phyloP scores from a whole-genome alignment of 768 basidiomycete genomes.

The Mycena maculata region DNA sequence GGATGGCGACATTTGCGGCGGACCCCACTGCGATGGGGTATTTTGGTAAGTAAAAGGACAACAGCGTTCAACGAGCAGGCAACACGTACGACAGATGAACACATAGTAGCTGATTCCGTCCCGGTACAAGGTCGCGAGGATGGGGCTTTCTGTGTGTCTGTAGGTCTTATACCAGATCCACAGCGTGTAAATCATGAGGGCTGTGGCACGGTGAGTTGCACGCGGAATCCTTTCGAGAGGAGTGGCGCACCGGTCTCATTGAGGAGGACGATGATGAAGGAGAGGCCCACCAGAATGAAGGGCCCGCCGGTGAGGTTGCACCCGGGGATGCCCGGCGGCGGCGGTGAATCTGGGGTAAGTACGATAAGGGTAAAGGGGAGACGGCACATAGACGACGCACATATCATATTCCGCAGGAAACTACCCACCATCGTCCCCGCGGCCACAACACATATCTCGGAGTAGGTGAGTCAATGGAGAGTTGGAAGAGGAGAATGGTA shows the following conservation, averaged over 20 bases:
- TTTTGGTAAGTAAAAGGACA: not conserved
- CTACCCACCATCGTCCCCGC: too few species aligned
- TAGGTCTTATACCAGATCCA: constrained; percentile 11
- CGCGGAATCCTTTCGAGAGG: not conserved
- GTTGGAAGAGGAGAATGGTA: not conserved
- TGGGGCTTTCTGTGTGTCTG: not conserved
- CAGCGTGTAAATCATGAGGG: constrained; percentile 23
- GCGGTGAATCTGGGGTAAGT: not conserved
- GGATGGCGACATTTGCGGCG: constrained; percentile 9
- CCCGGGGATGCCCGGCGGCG: constrained; percentile 2
- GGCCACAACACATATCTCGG: too few species aligned
- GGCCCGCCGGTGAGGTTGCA: constrained; percentile 14
- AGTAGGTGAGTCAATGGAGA: not conserved
- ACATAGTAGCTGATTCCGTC: constrained; percentile 28
- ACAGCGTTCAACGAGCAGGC: not conserved
- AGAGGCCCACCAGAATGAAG: constrained; percentile 16
- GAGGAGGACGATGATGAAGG: constrained; percentile 12
- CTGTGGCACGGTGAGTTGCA: not conserved
- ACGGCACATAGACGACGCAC: too few species aligned
- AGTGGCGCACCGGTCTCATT: constrained; percentile 13
- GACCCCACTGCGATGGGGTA: not conserved
- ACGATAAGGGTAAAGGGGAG: not conserved
- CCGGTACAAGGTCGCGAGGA: constrained; percentile 24
- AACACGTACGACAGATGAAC: constrained; percentile 1
- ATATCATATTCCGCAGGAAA: too few species aligned